A percentile compares a stretch with the other conserved stretches of the same genome.
These are phyloP conservation scores for Yamagishiella unicocca DNA, from an alignment of 139 green algal genomes.

Conservation along the genomic window DNA sequence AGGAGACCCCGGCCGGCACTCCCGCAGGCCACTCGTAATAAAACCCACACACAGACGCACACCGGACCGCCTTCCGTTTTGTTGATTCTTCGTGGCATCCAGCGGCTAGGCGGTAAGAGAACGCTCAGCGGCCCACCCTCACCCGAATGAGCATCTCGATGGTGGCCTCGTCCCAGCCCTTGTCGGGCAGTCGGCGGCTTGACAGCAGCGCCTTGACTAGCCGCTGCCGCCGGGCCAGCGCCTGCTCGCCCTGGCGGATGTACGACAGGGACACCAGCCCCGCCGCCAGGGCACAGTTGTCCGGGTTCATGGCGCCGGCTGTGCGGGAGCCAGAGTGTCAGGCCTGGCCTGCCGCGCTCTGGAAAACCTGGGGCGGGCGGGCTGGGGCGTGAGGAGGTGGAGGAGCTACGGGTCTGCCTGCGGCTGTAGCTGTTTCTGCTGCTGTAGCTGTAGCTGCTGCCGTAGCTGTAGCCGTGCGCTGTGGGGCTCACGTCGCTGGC, in stretches of 20 bases:
- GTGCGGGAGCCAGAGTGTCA: no score
- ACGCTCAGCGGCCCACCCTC: no score
- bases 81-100: no score
- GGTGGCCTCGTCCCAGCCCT: conserved; percentile 90
- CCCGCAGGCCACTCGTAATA: no score
- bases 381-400: no score
- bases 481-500: no score
- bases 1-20: no score
- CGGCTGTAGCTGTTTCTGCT: background rate
- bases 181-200: conserved; percentile 76
- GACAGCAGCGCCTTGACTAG: conserved; percentile 85
- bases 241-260: conserved; percentile 79
- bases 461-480: background rate
- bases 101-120: no score
- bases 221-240: conserved; percentile 58
- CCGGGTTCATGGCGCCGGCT: conserved; percentile 74
- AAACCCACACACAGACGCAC: no score
- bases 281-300: conserved; percentile 68
- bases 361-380: no score
- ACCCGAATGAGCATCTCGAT: conserved; percentile 85
- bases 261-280: conserved; percentile 78
- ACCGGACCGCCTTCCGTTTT: no score
- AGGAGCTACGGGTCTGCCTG: background rate
- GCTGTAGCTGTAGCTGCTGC: background rate
- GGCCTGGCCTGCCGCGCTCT: no score